These are phyloP conservation scores for Acorus calamus DNA, from an alignment of 106 monocot species.

Conservation along the genomic window DNA sequence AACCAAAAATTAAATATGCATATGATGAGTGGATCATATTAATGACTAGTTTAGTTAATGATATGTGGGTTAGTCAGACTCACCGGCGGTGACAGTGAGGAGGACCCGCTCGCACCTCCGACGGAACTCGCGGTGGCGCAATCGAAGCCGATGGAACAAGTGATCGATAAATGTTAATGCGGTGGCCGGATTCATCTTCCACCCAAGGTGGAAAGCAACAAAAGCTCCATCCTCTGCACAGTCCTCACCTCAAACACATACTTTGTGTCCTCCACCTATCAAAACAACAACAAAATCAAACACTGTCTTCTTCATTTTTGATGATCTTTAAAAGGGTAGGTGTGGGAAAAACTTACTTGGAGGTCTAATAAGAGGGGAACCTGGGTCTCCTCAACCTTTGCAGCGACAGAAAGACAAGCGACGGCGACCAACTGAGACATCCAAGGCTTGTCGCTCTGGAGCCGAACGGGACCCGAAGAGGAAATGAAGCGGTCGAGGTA, in stretches of 20 bases:
- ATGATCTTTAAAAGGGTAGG: background rate
- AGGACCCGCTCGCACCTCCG: constrained; percentile 33
- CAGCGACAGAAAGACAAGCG: constrained; percentile 71
- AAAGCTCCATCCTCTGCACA: constrained; percentile 71
- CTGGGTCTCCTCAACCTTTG: constrained; percentile 79
- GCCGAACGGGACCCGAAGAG: background rate
- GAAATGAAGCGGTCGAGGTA: constrained; percentile 78
- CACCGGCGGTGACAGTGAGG: constrained; percentile 38
- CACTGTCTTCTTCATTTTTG: background rate
- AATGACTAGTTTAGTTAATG: no score
- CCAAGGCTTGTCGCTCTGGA: constrained; percentile 46
- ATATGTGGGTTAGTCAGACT: background rate
- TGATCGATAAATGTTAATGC: constrained; percentile 52
- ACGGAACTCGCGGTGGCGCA: constrained; percentile 6
- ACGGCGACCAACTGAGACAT: constrained; percentile 50
- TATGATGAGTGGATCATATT: background rate
- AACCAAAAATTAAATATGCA: background rate
- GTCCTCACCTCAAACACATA: constrained; percentile 77
- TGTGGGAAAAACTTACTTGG: constrained; percentile 19
- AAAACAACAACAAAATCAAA: background rate
- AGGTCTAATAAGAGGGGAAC: constrained; percentile 85
- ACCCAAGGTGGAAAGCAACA: constrained; percentile 68
- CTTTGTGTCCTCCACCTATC: constrained; percentile 17
- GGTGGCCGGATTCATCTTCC: constrained; percentile 74
- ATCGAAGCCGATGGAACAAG: background rate